phyloP scores from a whole-genome alignment of 2,329 filamentous ascomycete genomes.

The Cercospora sp. region DNA sequence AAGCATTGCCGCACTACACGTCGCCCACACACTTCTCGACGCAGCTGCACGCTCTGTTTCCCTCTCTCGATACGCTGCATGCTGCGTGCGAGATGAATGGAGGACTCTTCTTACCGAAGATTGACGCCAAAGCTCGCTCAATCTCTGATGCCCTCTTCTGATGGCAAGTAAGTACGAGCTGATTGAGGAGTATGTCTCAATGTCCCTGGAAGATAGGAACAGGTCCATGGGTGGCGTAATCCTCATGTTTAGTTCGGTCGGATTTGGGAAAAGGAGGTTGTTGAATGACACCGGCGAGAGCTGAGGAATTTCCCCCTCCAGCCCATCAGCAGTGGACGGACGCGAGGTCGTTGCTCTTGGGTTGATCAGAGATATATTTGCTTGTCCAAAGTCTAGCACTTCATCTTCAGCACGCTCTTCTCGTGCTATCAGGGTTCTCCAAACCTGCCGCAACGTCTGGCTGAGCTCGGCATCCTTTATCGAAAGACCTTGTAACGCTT shows the following conservation, averaged over 20 bases:
- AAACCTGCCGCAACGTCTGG: conserved; percentile 73
- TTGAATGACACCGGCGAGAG: conserved; percentile 63
- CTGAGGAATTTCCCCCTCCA: conserved; percentile 39
- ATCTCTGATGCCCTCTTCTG: conserved; percentile 78
- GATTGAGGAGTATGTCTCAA: conserved; percentile 78
- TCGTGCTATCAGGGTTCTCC: conserved; percentile 74
- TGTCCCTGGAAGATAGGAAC: conserved; percentile 74
- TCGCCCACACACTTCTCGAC: conserved; percentile 87
- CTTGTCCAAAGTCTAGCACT: conserved; percentile 77
- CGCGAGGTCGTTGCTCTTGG: conserved; percentile 48
- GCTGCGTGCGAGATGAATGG: conserved; percentile 53
- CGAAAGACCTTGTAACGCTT: conserved; percentile 62
- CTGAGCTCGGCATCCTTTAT: conserved; percentile 87
- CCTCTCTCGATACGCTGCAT: conserved; percentile 63
- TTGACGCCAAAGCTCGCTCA: conserved; percentile 85
- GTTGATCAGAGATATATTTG: conserved; percentile 68
- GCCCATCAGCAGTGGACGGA: conserved; percentile 45
- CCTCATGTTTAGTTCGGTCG: conserved; percentile 69
- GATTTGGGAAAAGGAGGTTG: conserved; percentile 77
- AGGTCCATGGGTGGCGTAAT: conserved; percentile 81
- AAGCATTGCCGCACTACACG: conserved; percentile 81
- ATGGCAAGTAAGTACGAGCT: conserved; percentile 86
- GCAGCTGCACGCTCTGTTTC: conserved; percentile 63
- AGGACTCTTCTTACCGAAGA: conserved; percentile 75
- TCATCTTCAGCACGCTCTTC: conserved; percentile 76